Evolutionary conservation across 1,284 basidiomycete species (phyloP).

Genomic region (Cryptococcus wingfieldii): DNA sequence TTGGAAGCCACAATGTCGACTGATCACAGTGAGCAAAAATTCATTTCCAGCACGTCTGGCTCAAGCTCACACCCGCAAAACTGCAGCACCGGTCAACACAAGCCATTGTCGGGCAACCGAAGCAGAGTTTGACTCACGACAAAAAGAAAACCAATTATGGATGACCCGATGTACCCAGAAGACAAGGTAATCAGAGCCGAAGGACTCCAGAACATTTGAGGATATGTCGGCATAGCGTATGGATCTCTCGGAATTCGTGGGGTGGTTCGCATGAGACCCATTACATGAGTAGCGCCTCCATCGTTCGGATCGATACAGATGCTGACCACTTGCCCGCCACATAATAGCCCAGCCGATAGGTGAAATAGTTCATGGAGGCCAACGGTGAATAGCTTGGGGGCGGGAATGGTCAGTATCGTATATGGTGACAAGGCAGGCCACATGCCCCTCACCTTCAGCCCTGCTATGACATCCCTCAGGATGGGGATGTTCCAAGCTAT

Average conservation of each 20-base stretch:
- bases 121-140: constrained; percentile 33
- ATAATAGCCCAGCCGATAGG: constrained; percentile 38
- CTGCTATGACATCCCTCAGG: constrained; percentile 39
- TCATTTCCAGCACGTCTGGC: background rate
- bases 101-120: background rate
- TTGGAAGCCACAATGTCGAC: constrained; percentile 48
- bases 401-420: background rate
- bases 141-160: constrained; percentile 42
- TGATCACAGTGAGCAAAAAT: constrained; percentile 6
- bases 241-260: constrained; percentile 37
- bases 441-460: constrained; percentile 34
- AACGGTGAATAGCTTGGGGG: constrained; percentile 44
- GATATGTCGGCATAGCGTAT: constrained; percentile 37
- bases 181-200: constrained; percentile 32
- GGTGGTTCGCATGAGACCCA: constrained; percentile 34
- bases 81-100: constrained; percentile 9
- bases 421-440: background rate
- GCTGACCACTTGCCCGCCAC: constrained; percentile 43
- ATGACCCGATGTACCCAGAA: constrained; percentile 44
- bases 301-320: constrained; percentile 48
- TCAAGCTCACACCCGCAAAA: constrained; percentile 29
- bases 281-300: constrained; percentile 44
- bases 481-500: constrained; percentile 45
- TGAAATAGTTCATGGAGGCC: constrained; percentile 47
- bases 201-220: constrained; percentile 35